Base-by-base conservation (phyloP, 805 yeast species). In the Candida krabiensis region DNA sequence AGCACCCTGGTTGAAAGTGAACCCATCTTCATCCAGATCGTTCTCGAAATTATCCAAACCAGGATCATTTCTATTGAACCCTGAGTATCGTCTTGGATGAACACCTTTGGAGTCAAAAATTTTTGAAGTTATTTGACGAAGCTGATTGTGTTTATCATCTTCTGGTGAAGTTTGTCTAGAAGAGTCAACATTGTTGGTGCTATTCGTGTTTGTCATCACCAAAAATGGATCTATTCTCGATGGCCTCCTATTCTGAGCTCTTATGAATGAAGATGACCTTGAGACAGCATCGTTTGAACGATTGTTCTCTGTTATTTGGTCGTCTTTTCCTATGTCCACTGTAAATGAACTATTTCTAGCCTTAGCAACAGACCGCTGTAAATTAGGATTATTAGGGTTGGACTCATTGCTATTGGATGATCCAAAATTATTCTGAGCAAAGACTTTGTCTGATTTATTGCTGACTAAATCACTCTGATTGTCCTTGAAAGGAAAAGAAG, bases 41-140 rank as follows among this genome's bases (percentile, higher is more conserved):
- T 73, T 82, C 44, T 74, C 81, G 41, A 70, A 69, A 37, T 69
- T 77, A 39, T 76, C 83, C 29, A 70, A 69, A 45, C 71, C 79
- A 14, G 68, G 44, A 31, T 47, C 52, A 6, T 43, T 51, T 15
- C 43, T 30, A 6, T 59, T 54, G 26, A 60, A 75, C 15, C 84
- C 86, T 15, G 89, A 80, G 52, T 84, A 83, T 23, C 89, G 65
- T 52, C 90, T 69, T 5, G 87, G 78, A 32, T 80, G 84, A 0
- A 83, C 77, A 1, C 87, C 89, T 49, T 78, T 82, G 9, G 78
- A 74, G 50, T 84, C 91, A 58, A 85, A 84, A 5, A 84, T 62
- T 44, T 81, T 80, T 1, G 89, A 82, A 0, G 89, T 81, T 2
- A 88, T 83, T 2, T 89, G 62, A 11, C 66, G 54, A 31, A 63